Base-by-base conservation (phyloP, 306 rosid species). In the Vigna trinervia region DNA sequence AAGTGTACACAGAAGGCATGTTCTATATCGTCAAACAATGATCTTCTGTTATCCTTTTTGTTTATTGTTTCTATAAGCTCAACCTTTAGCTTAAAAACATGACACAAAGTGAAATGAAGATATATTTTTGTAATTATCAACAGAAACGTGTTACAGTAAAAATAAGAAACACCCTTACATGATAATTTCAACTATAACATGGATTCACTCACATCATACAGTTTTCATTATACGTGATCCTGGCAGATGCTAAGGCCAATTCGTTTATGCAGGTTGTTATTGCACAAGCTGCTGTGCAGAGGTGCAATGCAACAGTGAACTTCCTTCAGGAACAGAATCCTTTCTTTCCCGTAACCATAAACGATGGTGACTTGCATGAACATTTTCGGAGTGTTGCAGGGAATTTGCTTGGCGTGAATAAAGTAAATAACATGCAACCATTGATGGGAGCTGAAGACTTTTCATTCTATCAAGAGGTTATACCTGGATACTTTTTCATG, bases 201-300 rank as follows among this genome's bases (percentile, higher is more conserved):
- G 36, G 15, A 63, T 36, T 34, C 15, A 63, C 3, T 63, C 9
- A n/a, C 38, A 36, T 62, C n/a, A 62, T 63, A 1, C 11, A 63
- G 15, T 8, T 38, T 63, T 63, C 47, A 34, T 34, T 8, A 63
- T 28, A 63, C 4, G 5, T 34, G 39, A 63, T n/a, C 47, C 69
- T 34, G 5, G 26, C 23, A 15, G 47, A 47, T 28, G 15, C 15
- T 63, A 63, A 63, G 26, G 28, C 8, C 9, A 22, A 77, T 76
- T 8, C 19, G 9, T 72, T 82, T 61, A 32, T n/a, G 61, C 81
- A 92, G 97, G 91, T 92, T 73, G 85, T 90, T 71, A 81, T 38
- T 3, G 90, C 88, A 15, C 98, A 95, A 84, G 97, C 98, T 69
- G 71, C 90, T 0, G 98, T 95, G 38, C 97, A 89, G 26, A 88